Evolutionary conservation across 2,329 filamentous ascomycete genomes (phyloP).

Genomic region (Aspergillus pseudoglaucus): DNA sequence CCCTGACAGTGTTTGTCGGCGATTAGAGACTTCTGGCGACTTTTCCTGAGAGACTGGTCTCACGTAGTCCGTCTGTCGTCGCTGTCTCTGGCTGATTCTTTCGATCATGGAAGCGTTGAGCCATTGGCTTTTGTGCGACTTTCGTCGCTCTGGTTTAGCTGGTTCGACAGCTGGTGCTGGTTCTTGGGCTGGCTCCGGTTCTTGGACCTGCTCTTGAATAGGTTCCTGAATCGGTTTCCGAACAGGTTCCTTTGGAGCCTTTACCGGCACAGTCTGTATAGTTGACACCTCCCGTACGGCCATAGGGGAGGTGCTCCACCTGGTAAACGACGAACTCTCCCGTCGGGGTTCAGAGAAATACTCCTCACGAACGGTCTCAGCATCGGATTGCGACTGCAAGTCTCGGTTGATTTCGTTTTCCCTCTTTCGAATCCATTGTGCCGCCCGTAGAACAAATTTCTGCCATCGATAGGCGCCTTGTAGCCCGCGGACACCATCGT

Average conservation of each 20-base stretch:
- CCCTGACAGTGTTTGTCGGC: background rate
- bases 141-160: slow-evolving; percentile 6
- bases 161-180: slow-evolving; percentile 8
- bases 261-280: background rate
- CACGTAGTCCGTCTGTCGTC: slow-evolving; percentile 9
- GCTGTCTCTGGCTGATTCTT: slow-evolving; percentile 9
- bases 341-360: slow-evolving; percentile 12
- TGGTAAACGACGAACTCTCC: slow-evolving; percentile 8
- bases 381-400: slow-evolving; percentile 40
- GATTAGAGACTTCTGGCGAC: background rate
- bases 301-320: no score
- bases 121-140: slow-evolving; percentile 12
- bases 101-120: slow-evolving; percentile 8
- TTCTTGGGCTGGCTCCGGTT: slow-evolving; percentile 2
- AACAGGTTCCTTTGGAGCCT: background rate
- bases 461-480: slow-evolving; percentile 45
- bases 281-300: no score
- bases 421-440: slow-evolving; percentile 43
- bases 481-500: slow-evolving; percentile 37
- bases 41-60: background rate
- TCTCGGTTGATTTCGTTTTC: slow-evolving; percentile 40
- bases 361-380: slow-evolving; percentile 23
- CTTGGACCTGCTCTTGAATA: background rate
- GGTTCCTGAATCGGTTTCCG: background rate
- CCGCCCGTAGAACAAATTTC: slow-evolving; percentile 38